These are phyloP conservation scores for Conticribra weissflogii DNA, from an alignment of 108 stramenopile genomes.

Conservation along the genomic window DNA sequence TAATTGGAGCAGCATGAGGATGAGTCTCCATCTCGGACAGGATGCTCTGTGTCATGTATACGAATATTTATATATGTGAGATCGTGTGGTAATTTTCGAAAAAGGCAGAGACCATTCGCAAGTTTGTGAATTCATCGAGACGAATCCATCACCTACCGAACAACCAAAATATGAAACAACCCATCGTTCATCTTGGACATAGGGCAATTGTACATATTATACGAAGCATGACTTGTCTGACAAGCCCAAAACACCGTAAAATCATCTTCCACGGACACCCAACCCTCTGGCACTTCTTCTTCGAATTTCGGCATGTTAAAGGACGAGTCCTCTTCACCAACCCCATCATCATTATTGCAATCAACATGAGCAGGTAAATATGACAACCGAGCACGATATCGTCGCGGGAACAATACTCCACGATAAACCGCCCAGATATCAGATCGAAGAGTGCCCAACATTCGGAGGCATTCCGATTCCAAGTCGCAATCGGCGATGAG, in stretches of 20 bases:
- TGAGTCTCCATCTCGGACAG: slow-evolving; percentile 58
- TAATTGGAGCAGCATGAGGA: slow-evolving; percentile 65
- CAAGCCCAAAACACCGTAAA: slow-evolving; percentile 88
- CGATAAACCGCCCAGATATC: slow-evolving; percentile 84
- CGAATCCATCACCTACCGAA: slow-evolving; percentile 76
- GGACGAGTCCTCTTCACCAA: too few relatives aligned
- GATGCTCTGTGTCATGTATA: slow-evolving; percentile 42
- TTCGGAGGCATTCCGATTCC: slow-evolving; percentile 80
- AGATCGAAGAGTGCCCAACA: slow-evolving; percentile 68
- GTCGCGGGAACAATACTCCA: slow-evolving; percentile 53
- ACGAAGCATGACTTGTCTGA: slow-evolving; percentile 74
- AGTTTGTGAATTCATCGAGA: too few relatives aligned
- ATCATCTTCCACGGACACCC: slow-evolving; percentile 72
- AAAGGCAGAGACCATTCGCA: too few relatives aligned
- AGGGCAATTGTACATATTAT: slow-evolving; percentile 68
- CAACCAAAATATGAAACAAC: slow-evolving; percentile 75
- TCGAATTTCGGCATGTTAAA: slow-evolving; percentile 69
- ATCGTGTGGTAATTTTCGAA: too few relatives aligned
- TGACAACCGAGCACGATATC: slow-evolving; percentile 71
- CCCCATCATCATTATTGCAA: too few relatives aligned
- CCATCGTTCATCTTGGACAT: slow-evolving; percentile 73
- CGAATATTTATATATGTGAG: too few relatives aligned
- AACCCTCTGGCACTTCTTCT: slow-evolving; percentile 55
- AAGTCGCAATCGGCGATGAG: slow-evolving; percentile 91
- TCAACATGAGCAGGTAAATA: slow-evolving; percentile 62